These are phyloP conservation scores for Fomitopsis pinicola DNA, from an alignment of 1,284 basidiomycete species.

Conservation along the genomic window DNA sequence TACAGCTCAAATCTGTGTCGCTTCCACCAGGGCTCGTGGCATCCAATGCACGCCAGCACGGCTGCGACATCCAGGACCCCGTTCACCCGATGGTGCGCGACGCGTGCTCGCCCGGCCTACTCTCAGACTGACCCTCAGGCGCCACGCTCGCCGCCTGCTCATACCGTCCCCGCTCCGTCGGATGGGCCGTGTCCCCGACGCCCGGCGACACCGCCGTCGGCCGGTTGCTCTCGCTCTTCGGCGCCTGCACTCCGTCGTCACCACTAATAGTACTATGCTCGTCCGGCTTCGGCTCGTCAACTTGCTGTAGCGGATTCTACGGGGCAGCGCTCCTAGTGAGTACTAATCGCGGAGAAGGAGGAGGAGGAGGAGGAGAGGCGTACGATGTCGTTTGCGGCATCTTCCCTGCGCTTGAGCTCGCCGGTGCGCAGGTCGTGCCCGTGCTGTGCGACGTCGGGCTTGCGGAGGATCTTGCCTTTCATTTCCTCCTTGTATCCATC, in stretches of 20 bases:
- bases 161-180: conserved; percentile 19
- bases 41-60: too few relatives aligned
- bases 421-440: conserved; percentile 46
- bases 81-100: conserved; percentile 1
- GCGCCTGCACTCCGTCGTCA: not conserved
- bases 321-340: too few relatives aligned
- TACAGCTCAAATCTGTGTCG: too few relatives aligned
- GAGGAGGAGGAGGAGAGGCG: not conserved
- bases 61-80: too few relatives aligned
- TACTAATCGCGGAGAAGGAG: not conserved
- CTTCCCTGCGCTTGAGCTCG: conserved; percentile 40
- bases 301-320: conserved; percentile 7
- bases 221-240: conserved; percentile 9
- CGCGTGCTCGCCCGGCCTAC: conserved; percentile 9
- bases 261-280: not conserved
- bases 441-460: conserved; percentile 41
- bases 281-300: not conserved
- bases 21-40: too few relatives aligned
- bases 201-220: conserved; percentile 5
- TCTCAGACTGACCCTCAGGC: conserved; percentile 21
- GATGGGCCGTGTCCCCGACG: conserved; percentile 10
- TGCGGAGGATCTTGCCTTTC: conserved; percentile 44
- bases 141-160: conserved; percentile 26
- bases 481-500: conserved; percentile 46
- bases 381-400: conserved; percentile 24